phyloP scores from a whole-genome alignment of 2,329 filamentous ascomycete genomes.

The Beauveria pseudobassiana region DNA sequence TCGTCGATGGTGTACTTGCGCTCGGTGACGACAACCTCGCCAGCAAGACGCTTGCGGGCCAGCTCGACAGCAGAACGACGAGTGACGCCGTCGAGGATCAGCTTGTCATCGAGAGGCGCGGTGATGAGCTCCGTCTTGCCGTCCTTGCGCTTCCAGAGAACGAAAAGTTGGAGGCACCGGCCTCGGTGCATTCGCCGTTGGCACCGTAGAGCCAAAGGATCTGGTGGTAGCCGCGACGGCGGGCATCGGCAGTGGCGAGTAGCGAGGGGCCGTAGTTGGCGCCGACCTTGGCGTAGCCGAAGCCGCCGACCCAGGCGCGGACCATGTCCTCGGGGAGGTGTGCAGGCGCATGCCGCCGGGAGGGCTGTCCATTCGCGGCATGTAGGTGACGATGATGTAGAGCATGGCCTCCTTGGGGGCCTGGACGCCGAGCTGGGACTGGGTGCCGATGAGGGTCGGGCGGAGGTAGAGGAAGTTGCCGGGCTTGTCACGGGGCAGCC shows the following conservation, averaged over 20 bases:
- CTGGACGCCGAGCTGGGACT: constrained; percentile 72
- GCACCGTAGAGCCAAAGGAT: constrained; percentile 88
- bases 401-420: constrained; percentile 76
- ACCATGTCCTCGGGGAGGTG: constrained; percentile 75
- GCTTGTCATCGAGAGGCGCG: constrained; percentile 70
- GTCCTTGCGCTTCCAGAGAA: constrained; percentile 58
- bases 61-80: constrained; percentile 71
- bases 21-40: constrained; percentile 66
- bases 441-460: constrained; percentile 79
- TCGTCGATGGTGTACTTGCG: constrained; percentile 76
- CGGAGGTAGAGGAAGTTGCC: constrained; percentile 77
- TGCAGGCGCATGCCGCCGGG: constrained; percentile 62
- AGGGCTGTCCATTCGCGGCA: constrained; percentile 48
- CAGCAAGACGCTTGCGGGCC: constrained; percentile 52
- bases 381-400: constrained; percentile 67
- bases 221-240: constrained; percentile 70
- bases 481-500: constrained; percentile 63
- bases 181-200: constrained; percentile 76
- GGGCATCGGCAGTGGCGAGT: constrained; percentile 68
- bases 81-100: constrained; percentile 88
- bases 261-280: constrained; percentile 88
- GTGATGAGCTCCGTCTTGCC: constrained; percentile 64
- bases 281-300: constrained; percentile 85
- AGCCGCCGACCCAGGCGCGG: constrained; percentile 87
- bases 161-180: constrained; percentile 90